Evolutionary conservation across 768 basidiomycete species (phyloP), one percentile per base, ranked within the genome.

Genomic region (Infundibulicybe gibba): DNA sequence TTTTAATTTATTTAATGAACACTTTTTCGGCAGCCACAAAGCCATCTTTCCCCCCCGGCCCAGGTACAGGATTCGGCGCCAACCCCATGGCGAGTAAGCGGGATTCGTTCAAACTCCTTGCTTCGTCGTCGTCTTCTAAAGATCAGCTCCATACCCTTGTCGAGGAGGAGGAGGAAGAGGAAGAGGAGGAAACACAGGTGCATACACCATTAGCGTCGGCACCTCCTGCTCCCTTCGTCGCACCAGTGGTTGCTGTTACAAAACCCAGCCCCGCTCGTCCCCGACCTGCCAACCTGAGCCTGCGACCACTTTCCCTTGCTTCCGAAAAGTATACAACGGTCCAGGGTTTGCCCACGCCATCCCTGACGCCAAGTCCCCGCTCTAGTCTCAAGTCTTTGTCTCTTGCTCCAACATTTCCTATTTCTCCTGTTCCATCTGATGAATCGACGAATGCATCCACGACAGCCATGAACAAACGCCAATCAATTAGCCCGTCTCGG

Each of bases 121-220:
- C 73, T 13, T 54, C 77, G 14, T 74, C 84, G 2, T 77, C 80
- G 1, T 77, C 79, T 10, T 74, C 82, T 43, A 90, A 89, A 61
- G 90, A 91, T 61, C 79, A 85, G 54, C 74, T 92, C 10, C 78
- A 80, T 49, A 91, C 90, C 14, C 72, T 92, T 21, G 68, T 93
- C 30, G 90, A 91, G 57, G 91, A 90, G 58, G 88, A 93, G 47
- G 90, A 92, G 44, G 90, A 94, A 42, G 91, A 91, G 35, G 90
- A 92, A 19, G 86, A 87, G 3, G 71, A 71, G 13, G 64, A 74
- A 13, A 64, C 65, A 19, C 47, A 52, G 1, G 62, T 61, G 41
- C 59, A 61, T 6, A 49, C 49, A 15, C 40, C 56, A 20, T 48
- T 60, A 43, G 43, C 59, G 21, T 56, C 60, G 37, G 59, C 66